Percentiles rank a stretch among this genome's conserved stretches.
Conservation (phyloP, 495 filamentous ascomycete species). For the Pseudevernia furfuracea region DNA sequence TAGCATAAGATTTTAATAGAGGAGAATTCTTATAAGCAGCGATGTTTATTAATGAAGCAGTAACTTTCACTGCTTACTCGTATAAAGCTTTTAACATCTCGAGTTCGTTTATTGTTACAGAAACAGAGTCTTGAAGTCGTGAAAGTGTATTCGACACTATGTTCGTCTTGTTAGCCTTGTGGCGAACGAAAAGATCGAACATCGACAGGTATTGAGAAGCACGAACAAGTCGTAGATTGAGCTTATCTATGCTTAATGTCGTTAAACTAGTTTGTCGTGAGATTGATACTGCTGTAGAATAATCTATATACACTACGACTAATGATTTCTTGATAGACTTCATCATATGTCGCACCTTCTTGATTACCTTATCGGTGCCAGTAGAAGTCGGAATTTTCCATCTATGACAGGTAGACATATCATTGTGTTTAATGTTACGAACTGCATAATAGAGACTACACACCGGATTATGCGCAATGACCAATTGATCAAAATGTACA, state of each 20-base stretch:
- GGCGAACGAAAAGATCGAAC: constrained; percentile 7
- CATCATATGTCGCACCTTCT: too few species aligned
- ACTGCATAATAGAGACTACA: too few species aligned
- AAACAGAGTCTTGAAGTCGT: neutral
- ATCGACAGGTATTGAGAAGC: constrained; percentile 7
- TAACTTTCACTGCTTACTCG: neutral
- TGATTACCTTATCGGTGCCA: too few species aligned
- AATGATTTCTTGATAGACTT: too few species aligned
- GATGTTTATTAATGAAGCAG: neutral
- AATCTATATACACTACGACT: too few species aligned
- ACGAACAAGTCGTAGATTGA: constrained; percentile 1
- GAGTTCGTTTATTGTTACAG: neutral
- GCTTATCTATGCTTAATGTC: constrained; percentile 17
- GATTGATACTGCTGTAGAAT: too few species aligned
- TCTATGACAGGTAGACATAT: too few species aligned
- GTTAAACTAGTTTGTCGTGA: too few species aligned
- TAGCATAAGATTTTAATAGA: neutral
- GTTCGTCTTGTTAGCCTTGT: constrained; percentile 12
- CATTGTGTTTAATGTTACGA: too few species aligned
- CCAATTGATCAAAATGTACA: too few species aligned
- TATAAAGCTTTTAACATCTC: neutral
- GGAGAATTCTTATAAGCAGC: neutral
- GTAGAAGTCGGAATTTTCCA: too few species aligned
- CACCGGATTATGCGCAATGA: too few species aligned
- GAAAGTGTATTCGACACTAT: constrained; percentile 1